Base-by-base conservation (phyloP, 108 stramenopile genomes). In the Discostella pseudostelligera region DNA sequence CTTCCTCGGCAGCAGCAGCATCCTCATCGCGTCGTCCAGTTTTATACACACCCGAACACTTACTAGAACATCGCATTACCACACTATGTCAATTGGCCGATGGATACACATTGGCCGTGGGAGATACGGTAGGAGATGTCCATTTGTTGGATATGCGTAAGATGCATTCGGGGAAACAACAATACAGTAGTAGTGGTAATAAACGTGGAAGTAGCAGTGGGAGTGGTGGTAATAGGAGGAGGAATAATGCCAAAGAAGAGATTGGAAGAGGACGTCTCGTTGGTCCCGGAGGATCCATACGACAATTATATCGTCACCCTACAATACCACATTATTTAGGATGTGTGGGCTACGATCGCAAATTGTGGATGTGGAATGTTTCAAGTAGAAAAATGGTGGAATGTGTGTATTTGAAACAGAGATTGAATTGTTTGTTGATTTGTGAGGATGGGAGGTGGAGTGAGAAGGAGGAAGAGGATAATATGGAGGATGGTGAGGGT, bases 331-430 rank as follows among this genome's bases (percentile, higher is more conserved):
- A 84, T 13, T 48, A 50, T 21, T 36, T 93, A 44, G 84, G 86
- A 8, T 83, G 81, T 17, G 92, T 93, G 13, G 87, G 92, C 7
- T 70, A 88, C 42, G 92, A 93, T 79, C 81, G 92, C 6, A 93
- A 88, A 75, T 68, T 93, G 49, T 82, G 89, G 79, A 79, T 84
- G 19, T 93, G 86, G 71, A 84, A 90, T 67, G 70, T 82, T 28
- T 78, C 24, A 12, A 62, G 39, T 24, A 62, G 80, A 19, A 81
- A 66, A 35, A 80, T 87, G 65, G 17, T 86, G 25, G 81, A 85
- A 65, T 89, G 89, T 69, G 79, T 90, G 10, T 93, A 93, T 65
- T 61, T 93, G 78, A 93, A 83, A 51, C 92, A 93, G 80, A 73
- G 92, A 47, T 64, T 93, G 73, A 88, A 87, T 67, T 87, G 87